phyloP scores from a whole-genome alignment of 768 basidiomycete species.

The Mycena rebaudengoi region DNA sequence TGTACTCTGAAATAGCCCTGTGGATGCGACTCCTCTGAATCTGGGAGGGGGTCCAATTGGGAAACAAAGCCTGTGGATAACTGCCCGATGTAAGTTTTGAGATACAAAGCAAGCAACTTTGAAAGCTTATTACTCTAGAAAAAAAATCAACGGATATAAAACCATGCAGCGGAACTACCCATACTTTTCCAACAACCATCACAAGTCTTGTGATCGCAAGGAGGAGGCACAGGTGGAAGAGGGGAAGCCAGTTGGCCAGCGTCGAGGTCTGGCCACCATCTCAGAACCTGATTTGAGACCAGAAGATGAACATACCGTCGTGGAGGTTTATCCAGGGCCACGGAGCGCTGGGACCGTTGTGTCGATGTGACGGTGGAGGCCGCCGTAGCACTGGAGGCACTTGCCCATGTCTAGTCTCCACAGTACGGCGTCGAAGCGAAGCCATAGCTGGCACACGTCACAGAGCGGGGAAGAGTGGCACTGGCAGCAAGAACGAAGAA shows the following conservation, averaged over 20 bases:
- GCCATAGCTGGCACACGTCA: no score
- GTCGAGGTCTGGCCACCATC: conserved; percentile 47
- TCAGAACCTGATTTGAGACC: neutral
- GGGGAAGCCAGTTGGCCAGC: conserved; percentile 39
- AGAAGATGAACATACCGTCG: neutral
- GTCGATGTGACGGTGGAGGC: conserved; percentile 21
- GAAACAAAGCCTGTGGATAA: conserved; percentile 58
- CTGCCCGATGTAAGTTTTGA: no score
- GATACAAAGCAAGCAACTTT: no score
- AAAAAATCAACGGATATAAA: neutral
- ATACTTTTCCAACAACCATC: conserved; percentile 46
- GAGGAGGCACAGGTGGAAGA: conserved; percentile 43
- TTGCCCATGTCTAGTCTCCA: no score
- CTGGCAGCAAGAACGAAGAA: no score
- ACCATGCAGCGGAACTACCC: neutral
- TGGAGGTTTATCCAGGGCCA: conserved; percentile 29
- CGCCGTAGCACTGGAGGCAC: conserved; percentile 4
- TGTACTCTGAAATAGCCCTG: conserved; percentile 44
- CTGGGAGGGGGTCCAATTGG: conserved; percentile 64
- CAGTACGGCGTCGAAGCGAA: no score
- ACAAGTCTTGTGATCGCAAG: conserved; percentile 48
- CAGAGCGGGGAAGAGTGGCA: no score
- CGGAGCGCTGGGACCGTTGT: conserved; percentile 36
- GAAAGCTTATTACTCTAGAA: no score
- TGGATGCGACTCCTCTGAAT: conserved; percentile 50